Evolutionary conservation across 2,329 filamentous ascomycete species (phyloP).

Genomic region (Aureobasidium sp.): DNA sequence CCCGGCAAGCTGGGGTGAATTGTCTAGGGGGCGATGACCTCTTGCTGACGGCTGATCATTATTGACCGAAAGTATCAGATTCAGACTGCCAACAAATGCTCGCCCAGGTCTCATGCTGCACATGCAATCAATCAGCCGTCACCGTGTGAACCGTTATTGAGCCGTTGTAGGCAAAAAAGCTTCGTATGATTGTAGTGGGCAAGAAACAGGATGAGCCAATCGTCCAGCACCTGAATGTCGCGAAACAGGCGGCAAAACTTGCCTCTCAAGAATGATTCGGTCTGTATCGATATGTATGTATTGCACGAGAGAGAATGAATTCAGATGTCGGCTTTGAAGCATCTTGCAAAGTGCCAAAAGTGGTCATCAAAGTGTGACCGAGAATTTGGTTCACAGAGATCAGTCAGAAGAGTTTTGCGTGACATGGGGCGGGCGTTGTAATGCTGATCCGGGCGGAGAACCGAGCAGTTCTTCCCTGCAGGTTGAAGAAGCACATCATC

Average conservation of each 20-base stretch:
- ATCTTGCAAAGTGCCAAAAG: neutral
- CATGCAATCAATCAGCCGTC: neutral
- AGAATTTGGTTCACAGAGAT: conserved; percentile 6
- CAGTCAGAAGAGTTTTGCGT: conserved; percentile 3
- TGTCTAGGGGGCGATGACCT: too few species aligned
- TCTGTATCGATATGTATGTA: too few species aligned
- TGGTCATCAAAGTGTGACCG: conserved; percentile 3
- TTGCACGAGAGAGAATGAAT: too few species aligned
- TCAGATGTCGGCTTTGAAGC: neutral
- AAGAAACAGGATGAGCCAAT: neutral
- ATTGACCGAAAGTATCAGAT: too few species aligned
- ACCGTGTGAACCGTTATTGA: conserved; percentile 8
- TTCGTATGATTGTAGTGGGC: conserved; percentile 1
- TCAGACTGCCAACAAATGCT: too few species aligned
- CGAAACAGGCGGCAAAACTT: conserved; percentile 8
- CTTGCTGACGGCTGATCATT: too few species aligned
- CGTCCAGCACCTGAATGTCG: conserved; percentile 7
- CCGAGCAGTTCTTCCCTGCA: conserved; percentile 1
- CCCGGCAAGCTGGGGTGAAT: neutral
- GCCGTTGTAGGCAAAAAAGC: neutral
- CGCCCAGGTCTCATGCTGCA: neutral
- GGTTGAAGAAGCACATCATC: neutral
- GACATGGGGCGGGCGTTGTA: conserved; percentile 9
- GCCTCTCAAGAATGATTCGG: neutral
- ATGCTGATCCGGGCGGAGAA: conserved; percentile 17